Conservation (phyloP, 2,329 filamentous ascomycete species). For the Pseudogymnoascus sp. region DNA sequence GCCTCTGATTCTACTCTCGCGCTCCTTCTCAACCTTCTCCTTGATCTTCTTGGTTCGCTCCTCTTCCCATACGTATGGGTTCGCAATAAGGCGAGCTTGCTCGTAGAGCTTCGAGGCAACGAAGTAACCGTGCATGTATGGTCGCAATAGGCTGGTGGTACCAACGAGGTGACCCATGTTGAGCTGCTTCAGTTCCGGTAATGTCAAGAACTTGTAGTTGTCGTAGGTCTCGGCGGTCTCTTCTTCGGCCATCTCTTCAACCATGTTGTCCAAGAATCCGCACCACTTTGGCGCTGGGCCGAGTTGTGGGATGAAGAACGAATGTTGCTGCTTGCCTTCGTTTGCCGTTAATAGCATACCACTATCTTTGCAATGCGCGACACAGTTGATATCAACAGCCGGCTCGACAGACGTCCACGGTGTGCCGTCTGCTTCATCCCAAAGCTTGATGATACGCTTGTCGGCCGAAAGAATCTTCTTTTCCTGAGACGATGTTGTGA, state of each 20-base stretch:
- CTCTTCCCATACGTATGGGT: constrained; percentile 90
- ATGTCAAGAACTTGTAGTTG: constrained; percentile 96
- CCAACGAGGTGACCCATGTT: constrained; percentile 85
- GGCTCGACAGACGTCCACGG: constrained; percentile 97
- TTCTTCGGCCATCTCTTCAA: constrained; percentile 96
- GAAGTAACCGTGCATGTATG: constrained; percentile 99
- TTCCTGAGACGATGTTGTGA: constrained; percentile 65
- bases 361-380: constrained; percentile 84
- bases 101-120: constrained; percentile 93
- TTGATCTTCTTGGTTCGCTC: constrained; percentile 85
- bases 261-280: constrained; percentile 91
- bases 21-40: constrained; percentile 93
- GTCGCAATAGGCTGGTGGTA: constrained; percentile 79
- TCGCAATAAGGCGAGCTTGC: constrained; percentile 84
- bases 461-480: constrained; percentile 89
- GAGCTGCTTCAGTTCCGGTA: constrained; percentile 76
- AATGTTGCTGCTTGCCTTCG: constrained; percentile 89
- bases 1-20: constrained; percentile 87
- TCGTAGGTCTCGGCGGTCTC: constrained; percentile 79
- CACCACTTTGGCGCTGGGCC: constrained; percentile 95
- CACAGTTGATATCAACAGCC: constrained; percentile 86
- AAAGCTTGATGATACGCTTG: constrained; percentile 95
- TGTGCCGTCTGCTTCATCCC: constrained; percentile 74
- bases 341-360: constrained; percentile 97
- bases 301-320: constrained; percentile 89